phyloP scores from a whole-genome alignment of 441 rosid species.

The Kokia cookei region DNA sequence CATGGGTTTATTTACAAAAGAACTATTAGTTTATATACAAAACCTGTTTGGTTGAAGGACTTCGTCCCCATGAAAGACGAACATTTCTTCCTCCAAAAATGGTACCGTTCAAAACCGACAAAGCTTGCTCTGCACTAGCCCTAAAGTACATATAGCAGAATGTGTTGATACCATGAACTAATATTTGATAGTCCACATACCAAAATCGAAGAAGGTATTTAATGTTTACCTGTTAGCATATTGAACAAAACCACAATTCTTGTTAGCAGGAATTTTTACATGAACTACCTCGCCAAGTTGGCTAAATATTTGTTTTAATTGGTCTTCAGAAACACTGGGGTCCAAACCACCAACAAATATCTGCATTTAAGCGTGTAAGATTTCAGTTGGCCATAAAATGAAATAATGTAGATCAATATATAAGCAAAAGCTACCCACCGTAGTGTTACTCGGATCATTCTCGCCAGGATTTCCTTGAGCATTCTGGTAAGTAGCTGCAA shows the following conservation, averaged over 20 bases:
- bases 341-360: slow-evolving; percentile 61
- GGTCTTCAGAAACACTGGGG: slow-evolving; percentile 61
- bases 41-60: slow-evolving; percentile 93
- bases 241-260: slow-evolving; percentile 97
- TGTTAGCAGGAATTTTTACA: slow-evolving; percentile 94
- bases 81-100: slow-evolving; percentile 77
- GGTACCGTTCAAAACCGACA: slow-evolving; percentile 65
- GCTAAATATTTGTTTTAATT: slow-evolving; percentile 69
- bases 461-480: slow-evolving; percentile 76
- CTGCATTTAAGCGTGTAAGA: slow-evolving; percentile 7
- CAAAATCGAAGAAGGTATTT: not conserved
- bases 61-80: slow-evolving; percentile 97
- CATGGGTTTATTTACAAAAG: not conserved
- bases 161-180: not conserved
- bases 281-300: slow-evolving; percentile 86
- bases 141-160: slow-evolving; percentile 27
- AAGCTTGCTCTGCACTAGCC: slow-evolving; percentile 80
- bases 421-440: slow-evolving; percentile 58
- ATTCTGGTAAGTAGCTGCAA: slow-evolving; percentile 74
- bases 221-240: slow-evolving; percentile 64
- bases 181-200: not conserved
- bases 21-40: not conserved
- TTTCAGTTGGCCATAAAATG: slow-evolving; percentile 7
- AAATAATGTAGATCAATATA: not conserved
- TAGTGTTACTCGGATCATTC: slow-evolving; percentile 91